phyloP scores from a whole-genome alignment of 345 rosid genomes.

The Eutrema japonicum region DNA sequence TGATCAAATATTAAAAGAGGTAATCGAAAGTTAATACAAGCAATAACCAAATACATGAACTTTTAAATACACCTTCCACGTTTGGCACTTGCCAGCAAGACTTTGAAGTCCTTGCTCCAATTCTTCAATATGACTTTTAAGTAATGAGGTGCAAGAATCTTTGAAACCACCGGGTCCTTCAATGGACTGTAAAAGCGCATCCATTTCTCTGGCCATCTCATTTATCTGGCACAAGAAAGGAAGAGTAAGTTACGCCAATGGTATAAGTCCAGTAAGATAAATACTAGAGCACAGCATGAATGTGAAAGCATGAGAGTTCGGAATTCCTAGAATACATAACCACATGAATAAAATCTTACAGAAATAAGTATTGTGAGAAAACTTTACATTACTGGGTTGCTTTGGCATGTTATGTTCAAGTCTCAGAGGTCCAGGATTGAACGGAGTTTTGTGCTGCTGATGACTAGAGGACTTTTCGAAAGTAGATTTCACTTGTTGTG shows the following conservation, averaged over 20 bases:
- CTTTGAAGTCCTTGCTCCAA: constrained; percentile 65
- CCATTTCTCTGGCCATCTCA: constrained; percentile 81
- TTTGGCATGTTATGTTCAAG: constrained; percentile 67
- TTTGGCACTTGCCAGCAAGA: constrained; percentile 66
- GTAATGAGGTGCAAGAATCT: constrained; percentile 75
- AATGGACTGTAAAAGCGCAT: constrained; percentile 69
- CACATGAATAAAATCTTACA: background rate
- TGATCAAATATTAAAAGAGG: constrained; percentile 27
- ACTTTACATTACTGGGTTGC: constrained; percentile 76
- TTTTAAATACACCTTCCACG: constrained; percentile 61
- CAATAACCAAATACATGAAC: constrained; percentile 24
- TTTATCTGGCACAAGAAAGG: constrained; percentile 55
- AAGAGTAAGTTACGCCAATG: constrained; percentile 1
- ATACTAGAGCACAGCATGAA: constrained; percentile 22
- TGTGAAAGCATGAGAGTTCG: constrained; percentile 24
- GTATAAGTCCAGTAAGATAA: constrained; percentile 6
- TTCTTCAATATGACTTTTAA: constrained; percentile 63
- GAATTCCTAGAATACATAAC: constrained; percentile 26
- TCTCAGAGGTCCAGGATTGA: constrained; percentile 46
- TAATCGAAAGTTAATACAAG: background rate
- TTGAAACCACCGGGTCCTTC: constrained; percentile 79
- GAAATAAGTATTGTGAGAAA: constrained; percentile 9
- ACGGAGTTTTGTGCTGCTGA: constrained; percentile 48
- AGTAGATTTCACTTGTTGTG: constrained; percentile 56
- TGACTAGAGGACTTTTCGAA: constrained; percentile 55